phyloP scores from a whole-genome alignment of 768 basidiomycete genomes.

The Lyophyllum atratum region DNA sequence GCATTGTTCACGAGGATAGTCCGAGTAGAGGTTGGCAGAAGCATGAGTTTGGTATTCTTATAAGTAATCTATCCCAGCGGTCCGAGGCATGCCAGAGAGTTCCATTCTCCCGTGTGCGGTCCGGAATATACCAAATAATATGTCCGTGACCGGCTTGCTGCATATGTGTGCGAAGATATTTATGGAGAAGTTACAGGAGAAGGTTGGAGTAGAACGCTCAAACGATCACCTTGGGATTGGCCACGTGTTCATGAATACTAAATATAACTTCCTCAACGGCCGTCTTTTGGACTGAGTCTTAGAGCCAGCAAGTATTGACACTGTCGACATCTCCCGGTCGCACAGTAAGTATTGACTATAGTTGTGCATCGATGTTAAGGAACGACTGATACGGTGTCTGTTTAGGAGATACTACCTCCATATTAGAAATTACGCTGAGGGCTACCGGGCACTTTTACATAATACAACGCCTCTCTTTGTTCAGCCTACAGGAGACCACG shows the following conservation, averaged over 20 bases:
- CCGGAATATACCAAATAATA: not conserved
- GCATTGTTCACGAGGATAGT: constrained; percentile 4
- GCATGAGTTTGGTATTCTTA: not conserved
- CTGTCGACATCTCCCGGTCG: no score
- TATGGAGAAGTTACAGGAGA: no score
- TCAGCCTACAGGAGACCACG: constrained; percentile 9
- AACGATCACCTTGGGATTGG: not conserved
- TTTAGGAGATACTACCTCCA: no score
- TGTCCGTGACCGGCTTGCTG: not conserved
- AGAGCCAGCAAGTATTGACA: no score
- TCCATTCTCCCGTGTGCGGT: constrained; percentile 7
- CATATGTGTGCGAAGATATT: not conserved
- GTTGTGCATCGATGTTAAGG: no score
- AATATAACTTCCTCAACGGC: no score
- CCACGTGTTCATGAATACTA: not conserved
- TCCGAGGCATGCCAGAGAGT: constrained; percentile 4
- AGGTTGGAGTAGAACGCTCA: no score
- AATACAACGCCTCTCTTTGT: not conserved
- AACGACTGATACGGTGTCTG: no score
- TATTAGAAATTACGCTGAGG: no score
- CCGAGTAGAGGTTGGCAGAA: no score
- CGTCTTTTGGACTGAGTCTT: no score
- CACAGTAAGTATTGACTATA: no score
- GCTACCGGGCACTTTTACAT: not conserved
- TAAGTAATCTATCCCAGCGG: constrained; percentile 5